Evolutionary conservation across 371 early-diverging fungal genomes (phyloP), one percentile per base, ranked within the genome.

Genomic region (Mycotypha africana): DNA sequence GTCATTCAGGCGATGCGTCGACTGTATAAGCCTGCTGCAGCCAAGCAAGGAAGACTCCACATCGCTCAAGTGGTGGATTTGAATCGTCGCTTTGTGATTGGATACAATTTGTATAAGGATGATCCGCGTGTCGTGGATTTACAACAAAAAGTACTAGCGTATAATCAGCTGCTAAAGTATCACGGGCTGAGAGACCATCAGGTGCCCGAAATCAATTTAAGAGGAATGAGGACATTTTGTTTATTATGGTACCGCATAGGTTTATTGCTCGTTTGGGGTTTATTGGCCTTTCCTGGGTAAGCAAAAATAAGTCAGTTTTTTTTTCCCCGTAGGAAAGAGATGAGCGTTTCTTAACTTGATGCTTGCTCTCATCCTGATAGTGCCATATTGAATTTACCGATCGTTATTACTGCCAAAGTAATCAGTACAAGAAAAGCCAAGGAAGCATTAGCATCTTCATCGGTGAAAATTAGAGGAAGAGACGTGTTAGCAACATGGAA

Each of bases 401-500:
- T 92, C 44, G 83, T 79, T 22, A 59, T 89, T 20, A 70, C 89
- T 10, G 85, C 91, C 4, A 76, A 78, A 26, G 63, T 78, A 5
- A 73, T 87, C 42, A 89, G 89, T 56, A 67, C 81, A 32, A 72
- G 76, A 45, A 94, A 93, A 61, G 91, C 91, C 0, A 83, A 70
- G 64, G 93, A 93, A 57, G 98, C 97, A 0, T 69, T 91, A 39
- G 86, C 84, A 0, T 84, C 78, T 14, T 95, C 95, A 7, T 82
- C 85, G 20, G 97, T 98, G 43, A 98, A 98, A 59, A 81, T 97
- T 50, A 78, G 78, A 23, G 98, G 93, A 15, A 80, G 85, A 33
- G 98, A 98, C 62, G 97, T 98, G 7, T 63, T 97, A 9, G 92
- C 94, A 0, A 95, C 97, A 12, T 97, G 98, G 98, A 97, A 97